Evolutionary conservation across 2,329 filamentous ascomycete species (phyloP), one percentile per base, ranked within the genome.

Genomic region (Apiospora aurea): DNA sequence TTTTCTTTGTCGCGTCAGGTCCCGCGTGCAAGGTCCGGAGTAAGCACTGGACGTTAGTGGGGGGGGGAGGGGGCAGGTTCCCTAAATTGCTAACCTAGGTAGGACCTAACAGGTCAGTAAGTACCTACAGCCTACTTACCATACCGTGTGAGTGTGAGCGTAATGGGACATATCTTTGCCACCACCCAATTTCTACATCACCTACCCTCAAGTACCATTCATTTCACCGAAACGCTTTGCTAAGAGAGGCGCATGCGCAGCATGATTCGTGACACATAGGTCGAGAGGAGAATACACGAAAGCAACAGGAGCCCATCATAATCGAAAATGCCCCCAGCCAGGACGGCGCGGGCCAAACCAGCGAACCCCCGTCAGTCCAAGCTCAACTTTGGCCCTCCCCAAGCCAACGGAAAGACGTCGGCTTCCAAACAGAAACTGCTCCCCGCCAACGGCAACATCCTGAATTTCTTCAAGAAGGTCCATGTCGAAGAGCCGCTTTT

Each of bases 391-490:
- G 74, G 76, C 41, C 70, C 76, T 46, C 61, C 71, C 26, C 70
- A 74, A 41, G 72, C 71, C 13, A 74, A 70, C 26, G 71, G 73
- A 49, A 79, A 78, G 71, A 77, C 76, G 16, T 70, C 76, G 0
- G 73, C 73, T 29, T 74, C 75, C 18, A 80, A 78, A n/a, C n/a
- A 83, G 73, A 79, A 82, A 75, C 83, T 81, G 69, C 78, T n/a
- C n/a, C n/a, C 83, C 4, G 76, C 84, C 0, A 94, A 93, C 76
- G 85, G 86, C 8, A 94, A 91, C 74, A 94, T 94, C 44, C 82
- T 94, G 18, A 94, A 82, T 74, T 95, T 94, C 80, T 95, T 95
- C 79, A 91, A 93, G 77, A 94, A 94, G 78, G 85, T 89, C 0
- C 87, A 89, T 51, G 87, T 88, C 70, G 83, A 87, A 71, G 86